Base-by-base conservation (phyloP, 106 monocot species). In the Dendrobium nobile region DNA sequence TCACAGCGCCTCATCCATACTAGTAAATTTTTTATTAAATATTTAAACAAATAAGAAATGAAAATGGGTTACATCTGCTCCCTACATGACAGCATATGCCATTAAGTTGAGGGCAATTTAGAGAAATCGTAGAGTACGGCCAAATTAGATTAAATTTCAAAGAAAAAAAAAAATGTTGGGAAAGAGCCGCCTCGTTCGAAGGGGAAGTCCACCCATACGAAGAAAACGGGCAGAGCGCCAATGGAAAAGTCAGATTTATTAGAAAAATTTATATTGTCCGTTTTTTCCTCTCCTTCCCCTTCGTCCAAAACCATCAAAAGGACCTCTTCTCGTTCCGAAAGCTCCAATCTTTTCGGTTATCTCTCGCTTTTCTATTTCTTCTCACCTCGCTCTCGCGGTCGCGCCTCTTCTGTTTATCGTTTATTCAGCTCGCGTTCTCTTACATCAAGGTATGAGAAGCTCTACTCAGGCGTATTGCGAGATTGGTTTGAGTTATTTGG, bases 151-250 rank as follows among this genome's bases (percentile, higher is more conserved):
- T 65, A 26, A 61, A 65, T 65, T 51, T 51, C 51, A 10, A 51
- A 51, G 51, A 3, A 51, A 65, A 24, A 22, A 22, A 22, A 65
- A 65, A 65, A 7, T 22, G 22, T 26, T 22, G 64, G 9, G 15
- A 65, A 51, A 3, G 13, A 13, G 22, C 51, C 13, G 24, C 64
- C 22, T 22, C 22, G 22, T 26, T 7, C 24, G 64, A n/a, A 58
- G 64, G 9, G 24, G 26, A 51, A 51, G 51, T 51, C 51, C 2
- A 10, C 40, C 33, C 11, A 10, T 72, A 27, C 72, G 72, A 17
- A 72, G 72, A 72, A 40, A 72, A 72, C 72, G 72, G 72, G 17
- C 64, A 40, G 28, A 72, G 72, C 72, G 72, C 72, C 72, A 72
- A 72, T 72, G 72, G 72, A 16, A 72, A 72, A 72, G 72, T 72